These are phyloP conservation scores for Neonectria hederae DNA, from an alignment of 2,329 filamentous ascomycete genomes.

Conservation along the genomic window DNA sequence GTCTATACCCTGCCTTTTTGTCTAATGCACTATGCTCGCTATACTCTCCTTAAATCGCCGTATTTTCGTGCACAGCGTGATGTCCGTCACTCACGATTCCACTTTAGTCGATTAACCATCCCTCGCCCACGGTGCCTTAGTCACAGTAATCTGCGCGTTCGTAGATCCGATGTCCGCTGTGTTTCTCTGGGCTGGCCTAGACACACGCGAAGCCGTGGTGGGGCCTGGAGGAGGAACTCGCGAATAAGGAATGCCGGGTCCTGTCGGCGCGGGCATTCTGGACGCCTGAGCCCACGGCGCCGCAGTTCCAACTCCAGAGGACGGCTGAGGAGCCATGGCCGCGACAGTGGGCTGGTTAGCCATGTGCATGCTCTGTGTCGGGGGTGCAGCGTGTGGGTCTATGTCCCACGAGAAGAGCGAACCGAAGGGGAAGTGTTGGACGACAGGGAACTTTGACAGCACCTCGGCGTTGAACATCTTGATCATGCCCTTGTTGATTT, in stretches of 20 bases:
- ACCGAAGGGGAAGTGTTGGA: conserved; percentile 93
- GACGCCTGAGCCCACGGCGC: conserved; percentile 57
- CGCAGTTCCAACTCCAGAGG: conserved; percentile 48
- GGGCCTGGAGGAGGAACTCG: conserved; percentile 46
- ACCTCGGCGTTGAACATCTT: conserved; percentile 99
- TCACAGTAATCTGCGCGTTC: conserved; percentile 52
- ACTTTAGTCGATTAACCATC: conserved; percentile 27
- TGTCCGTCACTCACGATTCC: background rate
- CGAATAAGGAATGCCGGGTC: conserved; percentile 53
- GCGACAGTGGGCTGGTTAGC: conserved; percentile 59
- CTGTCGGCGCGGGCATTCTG: conserved; percentile 49
- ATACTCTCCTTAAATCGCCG: background rate
- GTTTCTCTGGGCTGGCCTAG: conserved; percentile 34
- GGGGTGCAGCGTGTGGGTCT: conserved; percentile 67
- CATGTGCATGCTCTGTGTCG: conserved; percentile 65
- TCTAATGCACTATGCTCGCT: conserved; percentile 34
- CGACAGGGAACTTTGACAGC: conserved; percentile 93
- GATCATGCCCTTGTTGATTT: conserved; percentile 99
- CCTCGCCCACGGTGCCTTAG: conserved; percentile 59
- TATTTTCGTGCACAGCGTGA: background rate
- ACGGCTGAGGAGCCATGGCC: conserved; percentile 34
- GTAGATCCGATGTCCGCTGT: conserved; percentile 43
- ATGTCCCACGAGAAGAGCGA: conserved; percentile 80
- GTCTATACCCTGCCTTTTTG: conserved; percentile 46
- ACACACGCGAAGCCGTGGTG: conserved; percentile 38